Evolutionary conservation across 306 rosid species (phyloP), one percentile per base, ranked within the genome.

Genomic region (Elaeagnus macrophylla): DNA sequence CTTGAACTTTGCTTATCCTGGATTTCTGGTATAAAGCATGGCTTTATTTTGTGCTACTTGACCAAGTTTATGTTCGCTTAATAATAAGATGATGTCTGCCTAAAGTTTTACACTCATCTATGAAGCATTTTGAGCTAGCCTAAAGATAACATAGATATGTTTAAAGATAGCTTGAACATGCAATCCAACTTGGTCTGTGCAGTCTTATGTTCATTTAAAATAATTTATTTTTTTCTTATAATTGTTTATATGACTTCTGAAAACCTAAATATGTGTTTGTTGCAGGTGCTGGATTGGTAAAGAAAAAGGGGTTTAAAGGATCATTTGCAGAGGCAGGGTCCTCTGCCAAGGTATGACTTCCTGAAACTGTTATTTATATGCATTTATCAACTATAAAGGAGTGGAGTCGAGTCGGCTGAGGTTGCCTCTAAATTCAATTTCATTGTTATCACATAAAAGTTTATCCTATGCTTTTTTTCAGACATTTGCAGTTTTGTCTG

Each of bases 401-500:
- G 7, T 15, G 43, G 20, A 52, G 16, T 25, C 20, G 20, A 52
- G 16, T 25, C 20, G 2, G 32, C 10, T 48, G 32, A 25, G 32
- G 0, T 25, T 25, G 32, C 32, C 32, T 25, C 32, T 25, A 25
- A 25, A 25, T 25, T 1, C 32, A 25, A 25, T 25, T 25, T 25
- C 32, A 1, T 2, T 25, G 32, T 25, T 5, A 25, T 25, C 32
- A 25, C 32, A 5, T 25, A 25, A 25, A 25, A 25, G 32, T 25
- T 25, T 25, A 25, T 25, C 32, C 32, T 25, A 25, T 25, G 32
- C 32, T 25, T 25, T 1, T 25, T 25, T 25, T 25, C 73, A 91
- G 97, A 91, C 96, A 15, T 91, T 91, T 80, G 96, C 96, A 61
- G 93, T 91, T 86, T 75, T 91, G 79, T 80, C 97, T 61, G 97